These are phyloP conservation scores for Allium fistulosum DNA, from an alignment of 106 monocot species.

Conservation along the genomic window DNA sequence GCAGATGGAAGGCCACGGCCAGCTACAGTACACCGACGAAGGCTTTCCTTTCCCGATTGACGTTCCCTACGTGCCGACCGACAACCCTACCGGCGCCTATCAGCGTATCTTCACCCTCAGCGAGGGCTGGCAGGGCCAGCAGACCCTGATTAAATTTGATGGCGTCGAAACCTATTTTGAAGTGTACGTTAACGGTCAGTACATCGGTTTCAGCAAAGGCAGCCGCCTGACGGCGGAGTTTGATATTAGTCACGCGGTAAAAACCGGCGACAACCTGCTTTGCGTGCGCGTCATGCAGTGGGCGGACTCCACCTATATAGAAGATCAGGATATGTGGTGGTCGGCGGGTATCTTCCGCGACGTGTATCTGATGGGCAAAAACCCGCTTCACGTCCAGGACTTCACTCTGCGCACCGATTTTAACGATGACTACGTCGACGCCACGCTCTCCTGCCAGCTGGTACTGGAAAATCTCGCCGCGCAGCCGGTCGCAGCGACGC, in stretches of 20 bases:
- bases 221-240: background rate
- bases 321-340: background rate
- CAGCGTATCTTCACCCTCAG: background rate
- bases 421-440: background rate
- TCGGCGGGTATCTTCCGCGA: background rate
- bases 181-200: background rate
- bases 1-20: background rate
- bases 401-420: background rate
- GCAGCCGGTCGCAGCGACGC: no score
- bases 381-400: background rate
- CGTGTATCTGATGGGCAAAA: background rate
- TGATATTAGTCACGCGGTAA: background rate
- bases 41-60: background rate
- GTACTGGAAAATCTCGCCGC: background rate
- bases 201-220: background rate
- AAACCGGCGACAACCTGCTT: background rate
- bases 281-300: background rate
- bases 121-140: background rate
- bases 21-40: background rate
- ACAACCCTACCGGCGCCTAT: background rate
- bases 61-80: background rate
- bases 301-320: background rate
- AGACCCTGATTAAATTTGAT: background rate
- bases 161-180: background rate
- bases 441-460: background rate